Evolutionary conservation across 176 grass and related monocot genomes (phyloP).

Genomic region (Oryza longistaminata): DNA sequence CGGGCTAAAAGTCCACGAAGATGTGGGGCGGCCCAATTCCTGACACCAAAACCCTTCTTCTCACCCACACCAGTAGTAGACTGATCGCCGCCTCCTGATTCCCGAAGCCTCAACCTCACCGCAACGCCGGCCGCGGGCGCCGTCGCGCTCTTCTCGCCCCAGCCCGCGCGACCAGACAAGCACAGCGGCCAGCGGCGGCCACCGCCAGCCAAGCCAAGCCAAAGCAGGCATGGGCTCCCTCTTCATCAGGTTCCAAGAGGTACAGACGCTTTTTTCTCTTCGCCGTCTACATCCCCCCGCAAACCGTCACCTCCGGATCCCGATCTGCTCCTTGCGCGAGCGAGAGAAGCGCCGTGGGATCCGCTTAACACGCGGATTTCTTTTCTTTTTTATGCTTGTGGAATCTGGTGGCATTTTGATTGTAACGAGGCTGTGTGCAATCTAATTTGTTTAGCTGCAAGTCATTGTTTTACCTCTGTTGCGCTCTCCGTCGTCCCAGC

Average conservation of each 20-base stretch:
- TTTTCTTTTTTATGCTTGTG: background rate
- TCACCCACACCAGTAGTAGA: background rate
- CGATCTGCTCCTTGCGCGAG: slow-evolving; percentile 16
- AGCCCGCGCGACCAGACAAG: background rate
- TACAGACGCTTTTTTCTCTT: background rate
- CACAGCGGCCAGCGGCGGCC: background rate
- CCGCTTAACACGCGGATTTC: background rate
- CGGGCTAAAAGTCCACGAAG: background rate
- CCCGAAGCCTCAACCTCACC: background rate
- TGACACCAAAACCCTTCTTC: slow-evolving; percentile 20
- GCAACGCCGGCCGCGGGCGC: slow-evolving; percentile 21
- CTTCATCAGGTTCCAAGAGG: slow-evolving; percentile 73
- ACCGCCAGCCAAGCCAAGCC: background rate
- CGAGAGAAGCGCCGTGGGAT: background rate
- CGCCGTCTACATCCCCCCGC: background rate
- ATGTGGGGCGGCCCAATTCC: background rate
- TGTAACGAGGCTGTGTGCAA: background rate
- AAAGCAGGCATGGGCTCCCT: slow-evolving; percentile 55
- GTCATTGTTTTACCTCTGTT: background rate
- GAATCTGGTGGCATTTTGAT: background rate
- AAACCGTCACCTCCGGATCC: slow-evolving; percentile 10
- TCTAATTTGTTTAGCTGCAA: background rate
- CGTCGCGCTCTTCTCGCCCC: background rate
- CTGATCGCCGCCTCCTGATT: slow-evolving; percentile 9
- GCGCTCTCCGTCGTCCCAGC: background rate